Base-by-base conservation (phyloP, 1,139 yeast genomes). In the Protomyces arabidopsidicola region DNA sequence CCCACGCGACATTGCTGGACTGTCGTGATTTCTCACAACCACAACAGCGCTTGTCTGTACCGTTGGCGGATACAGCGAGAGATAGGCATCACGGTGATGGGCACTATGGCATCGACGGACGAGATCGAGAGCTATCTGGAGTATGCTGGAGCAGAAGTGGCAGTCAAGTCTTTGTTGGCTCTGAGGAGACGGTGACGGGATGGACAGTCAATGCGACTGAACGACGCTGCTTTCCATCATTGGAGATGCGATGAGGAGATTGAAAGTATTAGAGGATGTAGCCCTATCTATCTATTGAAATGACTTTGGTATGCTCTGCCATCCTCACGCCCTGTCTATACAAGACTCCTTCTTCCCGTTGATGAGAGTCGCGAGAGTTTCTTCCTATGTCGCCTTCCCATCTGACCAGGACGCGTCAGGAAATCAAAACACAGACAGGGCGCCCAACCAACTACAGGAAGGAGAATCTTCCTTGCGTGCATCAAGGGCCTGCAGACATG, bases 81-180 rank as follows among this genome's bases (percentile, higher is more conserved):
- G 48, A 42, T 18, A n/a, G 48, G 4, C 48, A 42, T 42, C 56
- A 51, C 16, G 62, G 62, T 18, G 56, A 58, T 42, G 52, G 56
- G 6, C 62, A 58, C 42, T 50, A 48, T 50, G 62, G 62, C 22
- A 27, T 51, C 9, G 62, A 50, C 16, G 62, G 62, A 14, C 36
- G 61, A 14, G 62, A 58, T 36, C 62, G 62, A 3, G 62, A 58
- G 34, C 16, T 58, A n/a, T 51, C 56, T 42, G 62, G 62, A 5
- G 62, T 55, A 6, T 52, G 56, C n/a, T 58, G 62, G 62, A 52
- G 62, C 16, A 22, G 62, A 14, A 51, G 18, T 18, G 62, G 62
- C 18, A 39, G 27, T 16, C 51, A 58, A 10, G 42, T 52, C 14
- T 58, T 39, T 34, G 53, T 58, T 12, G 62, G 62, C 10, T 51